These are phyloP conservation scores for Verbascum thapsus DNA, from an alignment of 257 asterid genomes.

Conservation along the genomic window DNA sequence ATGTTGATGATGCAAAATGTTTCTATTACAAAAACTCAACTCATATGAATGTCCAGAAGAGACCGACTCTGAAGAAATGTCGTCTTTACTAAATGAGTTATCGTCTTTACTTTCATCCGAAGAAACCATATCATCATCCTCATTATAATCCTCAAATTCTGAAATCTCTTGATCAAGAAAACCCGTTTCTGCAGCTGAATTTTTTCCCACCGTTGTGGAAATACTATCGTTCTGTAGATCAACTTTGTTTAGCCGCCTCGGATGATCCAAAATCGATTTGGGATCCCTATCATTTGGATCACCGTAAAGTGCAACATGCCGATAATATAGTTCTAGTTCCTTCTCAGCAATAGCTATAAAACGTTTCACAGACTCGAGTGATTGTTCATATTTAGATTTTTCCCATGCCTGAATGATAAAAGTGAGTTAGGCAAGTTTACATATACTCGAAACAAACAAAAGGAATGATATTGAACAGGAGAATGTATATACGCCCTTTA, in stretches of 20 bases:
- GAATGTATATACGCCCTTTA: too few relatives aligned
- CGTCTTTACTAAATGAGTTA: not conserved
- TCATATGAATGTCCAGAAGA: not conserved
- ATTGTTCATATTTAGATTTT: conserved; percentile 87
- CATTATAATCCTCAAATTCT: conserved; percentile 37
- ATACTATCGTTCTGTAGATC: conserved; percentile 13
- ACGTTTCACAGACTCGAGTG: conserved; percentile 81
- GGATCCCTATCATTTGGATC: conserved; percentile 74
- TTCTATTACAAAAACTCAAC: not conserved
- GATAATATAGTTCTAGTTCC: conserved; percentile 84
- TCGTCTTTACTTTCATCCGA: conserved; percentile 34
- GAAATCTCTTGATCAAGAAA: conserved; percentile 40
- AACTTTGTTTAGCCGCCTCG: conserved; percentile 26
- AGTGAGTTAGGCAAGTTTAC: not conserved
- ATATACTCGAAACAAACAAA: not conserved
- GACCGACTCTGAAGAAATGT: not conserved
- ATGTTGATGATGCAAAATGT: not conserved
- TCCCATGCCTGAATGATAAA: conserved; percentile 67
- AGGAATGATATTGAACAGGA: not conserved
- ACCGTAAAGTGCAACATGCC: conserved; percentile 84
- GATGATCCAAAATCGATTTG: conserved; percentile 46
- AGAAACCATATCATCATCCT: conserved; percentile 33
- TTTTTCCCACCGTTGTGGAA: conserved; percentile 21
- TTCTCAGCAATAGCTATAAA: conserved; percentile 86
- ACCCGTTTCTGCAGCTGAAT: conserved; percentile 29